Base-by-base conservation (phyloP, 306 rosid genomes). In the Gleditsia sinensis region DNA sequence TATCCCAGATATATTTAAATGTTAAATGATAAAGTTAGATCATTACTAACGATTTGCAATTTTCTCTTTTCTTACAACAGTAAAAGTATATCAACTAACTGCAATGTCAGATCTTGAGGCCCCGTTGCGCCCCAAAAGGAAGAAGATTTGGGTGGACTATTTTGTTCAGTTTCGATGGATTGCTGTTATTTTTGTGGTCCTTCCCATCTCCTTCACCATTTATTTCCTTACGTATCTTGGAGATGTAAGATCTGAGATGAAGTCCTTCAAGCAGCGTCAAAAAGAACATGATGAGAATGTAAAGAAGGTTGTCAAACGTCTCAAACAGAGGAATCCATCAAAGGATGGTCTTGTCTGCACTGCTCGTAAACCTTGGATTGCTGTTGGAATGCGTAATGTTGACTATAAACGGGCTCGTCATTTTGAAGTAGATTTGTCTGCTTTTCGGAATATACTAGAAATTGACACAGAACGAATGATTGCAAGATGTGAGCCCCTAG, bases 331-430 rank as follows among this genome's bases (percentile, higher is more conserved):
- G 75, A 86, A 94, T 23, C 90, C 97, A 5, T 72, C 85, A 1
- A 94, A 83, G 80, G 98, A 91, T 67, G 98, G 98, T 62, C 98
- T 94, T 72, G 98, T 94, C 58, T 94, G 98, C 74, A 89, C 98
- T 5, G 98, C 98, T 56, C 90, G 98, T 13, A 94, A 91, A 71
- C 98, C 98, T 1, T 94, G 91, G 91, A 89, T 94, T 63, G 98
- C 98, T 1, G 98, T 94, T 73, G 98, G 98, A 50, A 94, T 91
- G 98, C 82, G 98, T 20, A 94, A 94, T 80, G 97, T 94, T 69
- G 98, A 94, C 84, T 94, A 94, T 64, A 94, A 94, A 86, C 90
- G 98, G 25, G 98, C 98, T 58, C 92, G 98, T 1, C 98, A 94
- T 77, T 94, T 88, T 61, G 98, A 94, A 81, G 96, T 94, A 21